Base-by-base conservation (phyloP, 1,284 basidiomycete genomes). In the Hemileia vastatrix region DNA sequence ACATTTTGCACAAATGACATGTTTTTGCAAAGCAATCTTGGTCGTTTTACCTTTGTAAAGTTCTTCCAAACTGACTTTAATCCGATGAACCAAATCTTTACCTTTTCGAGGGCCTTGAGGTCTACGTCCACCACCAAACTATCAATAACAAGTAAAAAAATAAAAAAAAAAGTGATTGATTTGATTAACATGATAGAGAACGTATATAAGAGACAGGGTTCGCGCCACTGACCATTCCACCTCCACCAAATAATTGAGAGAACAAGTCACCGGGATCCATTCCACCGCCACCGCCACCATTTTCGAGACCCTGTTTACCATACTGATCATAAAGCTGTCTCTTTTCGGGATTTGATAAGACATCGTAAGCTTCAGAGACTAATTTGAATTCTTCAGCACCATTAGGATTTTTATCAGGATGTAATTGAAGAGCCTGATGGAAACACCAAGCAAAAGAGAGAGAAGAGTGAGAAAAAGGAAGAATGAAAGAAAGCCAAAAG, bases 201-300 rank as follows among this genome's bases (percentile, higher is more conserved):
- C 5, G 8, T 11, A 52, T 15, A 27, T 6, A 5, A 23, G 36
- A 19, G 9, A 2, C 44, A 23, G 64, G 23, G 33, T 9, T 33
- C 15, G 13, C 9, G 8, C 21, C 6, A 6, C 52, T 61, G 27
- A 79, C 79, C 62, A 80, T 73, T 32, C 77, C 80, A 9, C 83
- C 83, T 57, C 82, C 82, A 65, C 83, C 89, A 71, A 98, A 99
- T 63, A 99, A 83, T 74, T 97, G 94, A 67, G 90, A 90, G 84
- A 98, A 99, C 47, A 99, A 83, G 79, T 99, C 94, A 84, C 93
- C 78, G 11, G 93, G 89, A 79, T 97, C 92, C 91, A 97, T 96
- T 57, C 92, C 93, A 31, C 69, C 69, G 70, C 67, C 67, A 63
- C 90, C 78, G 56, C 71, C 75, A 53, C 69, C 66, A 19, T 90